These are phyloP conservation scores for Anisodus acutangulus DNA, from an alignment of 257 asterid genomes.

Conservation along the genomic window DNA sequence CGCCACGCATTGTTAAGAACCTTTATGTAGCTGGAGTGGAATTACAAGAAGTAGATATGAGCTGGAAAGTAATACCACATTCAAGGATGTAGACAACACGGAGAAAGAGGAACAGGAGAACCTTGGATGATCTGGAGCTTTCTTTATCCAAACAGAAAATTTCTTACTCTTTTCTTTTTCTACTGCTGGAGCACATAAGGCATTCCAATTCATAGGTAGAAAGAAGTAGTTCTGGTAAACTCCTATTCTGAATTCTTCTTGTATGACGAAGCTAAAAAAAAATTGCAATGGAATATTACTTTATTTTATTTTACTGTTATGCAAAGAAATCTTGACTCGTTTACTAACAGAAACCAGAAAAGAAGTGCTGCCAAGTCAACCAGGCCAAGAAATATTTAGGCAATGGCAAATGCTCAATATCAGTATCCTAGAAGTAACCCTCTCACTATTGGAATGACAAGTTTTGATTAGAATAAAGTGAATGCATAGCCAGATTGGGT, in stretches of 20 bases:
- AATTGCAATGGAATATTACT: not conserved
- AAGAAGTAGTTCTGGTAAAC: not conserved
- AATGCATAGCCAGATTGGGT: not conserved
- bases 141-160: not conserved
- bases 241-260: not conserved
- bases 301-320: too few relatives aligned
- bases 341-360: conserved; percentile 5
- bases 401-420: not conserved
- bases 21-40: not conserved
- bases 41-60: not conserved
- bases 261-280: not conserved
- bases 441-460: not conserved
- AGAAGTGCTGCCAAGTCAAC: not conserved
- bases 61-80: not conserved
- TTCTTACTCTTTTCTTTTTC: not conserved
- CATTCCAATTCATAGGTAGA: not conserved
- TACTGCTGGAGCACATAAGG: not conserved
- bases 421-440: not conserved
- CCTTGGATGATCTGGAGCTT: not conserved
- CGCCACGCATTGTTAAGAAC: not conserved
- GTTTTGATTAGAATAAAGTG: not conserved
- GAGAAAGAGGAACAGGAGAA: not conserved
- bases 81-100: not conserved
- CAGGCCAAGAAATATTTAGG: conserved; percentile 23
- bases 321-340: not conserved